Percentiles rank a stretch among this genome's conserved stretches.
Evolutionary conservation across 1,284 basidiomycete genomes (phyloP).

Genomic region (Ceratobasidium sp.): DNA sequence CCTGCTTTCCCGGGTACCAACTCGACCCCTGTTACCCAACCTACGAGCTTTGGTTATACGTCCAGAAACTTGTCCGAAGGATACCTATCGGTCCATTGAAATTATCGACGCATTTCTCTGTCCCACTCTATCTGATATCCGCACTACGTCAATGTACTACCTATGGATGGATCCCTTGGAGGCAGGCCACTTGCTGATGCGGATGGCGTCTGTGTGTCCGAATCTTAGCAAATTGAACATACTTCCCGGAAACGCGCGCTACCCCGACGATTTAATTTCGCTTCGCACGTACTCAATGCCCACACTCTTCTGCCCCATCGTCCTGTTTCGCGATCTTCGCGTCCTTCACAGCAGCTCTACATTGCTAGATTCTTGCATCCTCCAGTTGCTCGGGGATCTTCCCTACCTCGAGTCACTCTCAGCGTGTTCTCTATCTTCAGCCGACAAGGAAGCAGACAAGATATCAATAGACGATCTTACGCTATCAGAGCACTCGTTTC

Average conservation of each 20-base stretch:
- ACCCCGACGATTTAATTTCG: neutral
- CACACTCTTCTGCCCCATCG: neutral
- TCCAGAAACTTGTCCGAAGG: neutral
- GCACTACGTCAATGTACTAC: neutral
- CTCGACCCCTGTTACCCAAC: conserved; percentile 1
- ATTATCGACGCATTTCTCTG: neutral
- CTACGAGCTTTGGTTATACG: neutral
- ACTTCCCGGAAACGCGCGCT: neutral
- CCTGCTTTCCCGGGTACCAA: neutral
- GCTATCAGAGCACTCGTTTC: neutral
- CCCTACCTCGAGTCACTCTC: conserved; percentile 18
- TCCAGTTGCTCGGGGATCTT: conserved; percentile 2
- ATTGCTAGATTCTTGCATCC: neutral
- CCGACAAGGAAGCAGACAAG: neutral
- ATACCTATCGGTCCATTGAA: neutral
- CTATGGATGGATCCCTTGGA: neutral
- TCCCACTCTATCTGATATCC: neutral
- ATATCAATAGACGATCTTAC: neutral
- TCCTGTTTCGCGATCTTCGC: conserved; percentile 3
- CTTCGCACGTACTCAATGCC: neutral
- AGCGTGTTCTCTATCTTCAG: neutral
- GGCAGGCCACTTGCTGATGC: neutral
- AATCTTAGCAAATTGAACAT: neutral
- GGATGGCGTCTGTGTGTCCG: neutral
- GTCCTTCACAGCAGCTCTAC: neutral